A percentile compares a stretch with the other conserved stretches of the same genome.
Evolutionary conservation across 1,139 yeast species (phyloP).

Genomic region (Taphrina sp.): DNA sequence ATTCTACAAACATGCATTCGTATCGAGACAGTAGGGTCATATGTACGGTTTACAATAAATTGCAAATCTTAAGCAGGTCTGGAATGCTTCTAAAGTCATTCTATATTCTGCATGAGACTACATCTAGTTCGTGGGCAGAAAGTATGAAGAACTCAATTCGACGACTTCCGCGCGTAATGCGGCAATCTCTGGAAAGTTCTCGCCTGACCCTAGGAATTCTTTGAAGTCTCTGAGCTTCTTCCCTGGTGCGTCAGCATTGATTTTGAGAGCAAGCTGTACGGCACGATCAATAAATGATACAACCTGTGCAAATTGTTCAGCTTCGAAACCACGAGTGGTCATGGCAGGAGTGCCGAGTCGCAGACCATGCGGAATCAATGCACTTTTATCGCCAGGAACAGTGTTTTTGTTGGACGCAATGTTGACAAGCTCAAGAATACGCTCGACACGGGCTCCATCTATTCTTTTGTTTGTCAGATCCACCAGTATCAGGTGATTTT

Average conservation of each 20-base stretch:
- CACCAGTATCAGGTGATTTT: constrained; percentile 91
- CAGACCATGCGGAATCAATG: constrained; percentile 95
- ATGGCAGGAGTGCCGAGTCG: constrained; percentile 99
- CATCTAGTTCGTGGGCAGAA: constrained; percentile 56
- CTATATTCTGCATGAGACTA: no score
- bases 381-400: constrained; percentile 97
- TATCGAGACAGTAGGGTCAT: no score
- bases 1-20: no score
- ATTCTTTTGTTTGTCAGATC: constrained; percentile 76
- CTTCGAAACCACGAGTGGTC: constrained; percentile 95
- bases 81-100: no score
- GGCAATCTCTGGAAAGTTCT: constrained; percentile 56
- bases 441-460: constrained; percentile 97
- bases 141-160: constrained; percentile 91
- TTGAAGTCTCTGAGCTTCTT: constrained; percentile 94
- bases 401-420: constrained; percentile 97
- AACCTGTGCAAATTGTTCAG: constrained; percentile 78
- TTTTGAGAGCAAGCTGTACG: constrained; percentile 70
- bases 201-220: constrained; percentile 67
- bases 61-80: no score
- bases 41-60: no score
- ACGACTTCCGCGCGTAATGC: constrained; percentile 74
- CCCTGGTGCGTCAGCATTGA: constrained; percentile 76
- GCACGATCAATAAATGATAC: constrained; percentile 82
- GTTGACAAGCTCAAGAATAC: constrained; percentile 89